A percentile compares a stretch with the other conserved stretches of the same genome.
phyloP scores from a whole-genome alignment of 768 basidiomycete genomes.

The Leccinum boreale region DNA sequence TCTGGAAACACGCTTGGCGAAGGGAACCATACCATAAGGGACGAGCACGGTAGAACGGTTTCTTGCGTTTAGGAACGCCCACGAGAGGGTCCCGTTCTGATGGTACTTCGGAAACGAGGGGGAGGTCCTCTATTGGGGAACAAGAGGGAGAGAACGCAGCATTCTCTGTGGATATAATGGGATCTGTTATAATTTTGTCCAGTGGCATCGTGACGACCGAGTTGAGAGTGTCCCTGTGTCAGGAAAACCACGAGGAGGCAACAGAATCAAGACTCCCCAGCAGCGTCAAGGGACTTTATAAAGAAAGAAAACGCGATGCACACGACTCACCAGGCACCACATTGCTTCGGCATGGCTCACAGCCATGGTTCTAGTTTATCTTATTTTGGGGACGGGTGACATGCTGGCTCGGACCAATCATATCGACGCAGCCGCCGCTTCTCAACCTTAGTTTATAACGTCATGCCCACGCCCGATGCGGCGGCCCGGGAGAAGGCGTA shows the following conservation, averaged over 20 bases:
- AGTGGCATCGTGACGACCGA: conserved; percentile 18
- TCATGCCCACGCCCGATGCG: not conserved
- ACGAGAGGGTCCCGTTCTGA: conserved; percentile 36
- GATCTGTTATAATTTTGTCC: conserved; percentile 32
- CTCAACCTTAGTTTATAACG: not conserved
- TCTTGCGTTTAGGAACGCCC: conserved; percentile 27
- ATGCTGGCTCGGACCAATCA: not conserved
- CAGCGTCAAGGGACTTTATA: conserved; percentile 18
- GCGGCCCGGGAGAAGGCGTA: not conserved
- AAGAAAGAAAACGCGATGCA: conserved; percentile 17
- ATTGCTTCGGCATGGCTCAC: conserved; percentile 6
- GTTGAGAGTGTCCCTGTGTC: not conserved
- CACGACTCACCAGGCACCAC: conserved; percentile 18
- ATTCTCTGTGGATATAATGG: conserved; percentile 35
- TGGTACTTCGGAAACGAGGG: conserved; percentile 13
- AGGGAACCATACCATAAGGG: conserved; percentile 40
- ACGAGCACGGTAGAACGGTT: conserved; percentile 49
- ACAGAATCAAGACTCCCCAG: conserved; percentile 2
- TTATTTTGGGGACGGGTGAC: not conserved
- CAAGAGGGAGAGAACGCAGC: conserved; percentile 23
- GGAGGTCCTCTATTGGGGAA: conserved; percentile 22
- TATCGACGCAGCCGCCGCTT: not conserved
- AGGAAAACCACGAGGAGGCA: conserved; percentile 6
- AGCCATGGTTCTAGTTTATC: not conserved
- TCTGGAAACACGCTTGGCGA: not conserved